Evolutionary conservation across 2,329 filamentous ascomycete species (phyloP), one percentile per base, ranked within the genome.

Genomic region (Colletotrichum lupini): DNA sequence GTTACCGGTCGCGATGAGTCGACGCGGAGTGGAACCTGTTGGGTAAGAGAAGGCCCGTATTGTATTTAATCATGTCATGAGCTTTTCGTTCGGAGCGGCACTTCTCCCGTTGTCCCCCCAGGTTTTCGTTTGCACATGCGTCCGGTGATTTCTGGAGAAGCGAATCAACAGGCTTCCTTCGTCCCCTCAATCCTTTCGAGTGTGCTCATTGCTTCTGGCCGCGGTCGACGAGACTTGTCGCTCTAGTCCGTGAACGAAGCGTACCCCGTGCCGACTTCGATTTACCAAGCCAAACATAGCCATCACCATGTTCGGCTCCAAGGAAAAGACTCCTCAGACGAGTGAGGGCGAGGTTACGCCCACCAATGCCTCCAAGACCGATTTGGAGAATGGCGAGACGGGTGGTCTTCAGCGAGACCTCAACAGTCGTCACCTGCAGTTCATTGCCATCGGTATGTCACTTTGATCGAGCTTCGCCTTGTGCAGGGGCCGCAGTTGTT

Each of bases 361-460:
- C 42, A 56, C 52, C 57, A 72, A 73, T 60, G 71, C 46, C 35
- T 73, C 71, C 72, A 77, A 78, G 64, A 72, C 77, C 32, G 83
- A 85, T 75, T 75, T 84, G 75, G 83, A 84, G 78, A 76, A 79
- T 2, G 83, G 81, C 66, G 80, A 81, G 53, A 72, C 73, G 22
- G 75, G 78, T 58, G 81, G 82, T 52, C 80, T 85, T 46, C 82
- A 84, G 69, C 79, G 83, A 7, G 77, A 80, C 71, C 80, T 85
- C 53, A 74, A 77, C 62, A 78, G 81, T 53, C 82, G 84, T 52
- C 86, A 88, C 70, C 79, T 88, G 59, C 85, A 87, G 76, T 87
- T 87, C 80, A 86, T 87, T 69, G 86, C 86, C 74, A 86, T 87
- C 28, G 86, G 86, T 75, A 75, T 42, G 71, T 74, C 32, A 62